These are phyloP conservation scores for Wallacemonas sp. DNA, from an alignment of 208 protist species.

Conservation along the genomic window DNA sequence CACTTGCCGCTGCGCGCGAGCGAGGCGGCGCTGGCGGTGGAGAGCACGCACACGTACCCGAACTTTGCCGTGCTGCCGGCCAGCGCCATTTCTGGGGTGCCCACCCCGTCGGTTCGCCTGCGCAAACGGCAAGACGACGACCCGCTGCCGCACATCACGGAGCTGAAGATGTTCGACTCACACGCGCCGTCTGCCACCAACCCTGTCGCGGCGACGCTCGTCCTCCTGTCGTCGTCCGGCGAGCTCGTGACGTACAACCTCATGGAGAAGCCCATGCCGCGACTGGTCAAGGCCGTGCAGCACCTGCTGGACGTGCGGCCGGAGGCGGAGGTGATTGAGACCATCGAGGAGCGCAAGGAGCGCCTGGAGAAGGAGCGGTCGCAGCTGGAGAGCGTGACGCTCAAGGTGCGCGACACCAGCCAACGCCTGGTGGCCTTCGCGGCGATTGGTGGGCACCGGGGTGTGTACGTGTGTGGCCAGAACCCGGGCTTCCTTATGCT, in stretches of 20 bases:
- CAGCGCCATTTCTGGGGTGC: conserved; percentile 37
- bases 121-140: conserved; percentile 38
- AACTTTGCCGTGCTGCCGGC: conserved; percentile 62
- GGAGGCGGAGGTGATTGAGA: conserved; percentile 73
- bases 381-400: conserved; percentile 58
- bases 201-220: conserved; percentile 29
- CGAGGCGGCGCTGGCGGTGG: not conserved
- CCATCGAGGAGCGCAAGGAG: conserved; percentile 72
- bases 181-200: conserved; percentile 18
- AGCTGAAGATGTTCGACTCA: conserved; percentile 54
- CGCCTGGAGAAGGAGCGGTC: conserved; percentile 59
- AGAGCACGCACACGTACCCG: conserved; percentile 27
- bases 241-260: conserved; percentile 80
- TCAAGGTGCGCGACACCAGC: conserved; percentile 65
- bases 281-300: conserved; percentile 73
- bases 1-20: not conserved
- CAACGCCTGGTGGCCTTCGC: conserved; percentile 64
- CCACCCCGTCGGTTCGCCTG: conserved; percentile 31
- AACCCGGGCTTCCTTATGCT: conserved; percentile 81
- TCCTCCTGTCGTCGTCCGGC: conserved; percentile 65
- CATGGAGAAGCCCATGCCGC: conserved; percentile 39
- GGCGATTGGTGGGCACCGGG: conserved; percentile 43
- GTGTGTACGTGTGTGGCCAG: conserved; percentile 86
- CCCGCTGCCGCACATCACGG: conserved; percentile 52
- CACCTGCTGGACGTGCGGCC: conserved; percentile 77